phyloP scores from a whole-genome alignment of 2,329 filamentous ascomycete species.

The Endocalyx cinctus region DNA sequence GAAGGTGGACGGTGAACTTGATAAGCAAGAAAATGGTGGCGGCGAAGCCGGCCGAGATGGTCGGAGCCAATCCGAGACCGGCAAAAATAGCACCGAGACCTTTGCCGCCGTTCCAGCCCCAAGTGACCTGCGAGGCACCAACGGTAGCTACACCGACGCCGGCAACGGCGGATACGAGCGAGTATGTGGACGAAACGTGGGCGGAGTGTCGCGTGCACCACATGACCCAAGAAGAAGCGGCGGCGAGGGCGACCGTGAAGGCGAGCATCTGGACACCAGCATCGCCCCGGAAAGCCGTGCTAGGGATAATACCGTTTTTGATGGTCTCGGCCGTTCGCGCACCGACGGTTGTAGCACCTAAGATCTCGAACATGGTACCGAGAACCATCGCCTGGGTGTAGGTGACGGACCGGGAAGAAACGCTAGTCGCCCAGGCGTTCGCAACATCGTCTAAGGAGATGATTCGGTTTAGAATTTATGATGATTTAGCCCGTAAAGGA shows the following conservation, averaged over 20 bases:
- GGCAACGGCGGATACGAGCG: slow-evolving; percentile 63
- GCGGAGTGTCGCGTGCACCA: slow-evolving; percentile 72
- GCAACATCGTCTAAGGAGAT: slow-evolving; percentile 66
- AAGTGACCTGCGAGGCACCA: slow-evolving; percentile 57
- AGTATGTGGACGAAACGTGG: slow-evolving; percentile 70
- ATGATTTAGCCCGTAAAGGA: background rate
- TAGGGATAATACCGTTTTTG: slow-evolving; percentile 72
- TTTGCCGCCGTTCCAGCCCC: slow-evolving; percentile 66
- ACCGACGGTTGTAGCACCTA: slow-evolving; percentile 63
- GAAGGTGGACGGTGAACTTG: slow-evolving; percentile 66
- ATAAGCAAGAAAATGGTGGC: slow-evolving; percentile 68
- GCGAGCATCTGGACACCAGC: slow-evolving; percentile 65
- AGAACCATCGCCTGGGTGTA: slow-evolving; percentile 66
- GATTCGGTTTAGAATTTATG: slow-evolving; percentile 9
- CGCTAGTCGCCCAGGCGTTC: slow-evolving; percentile 77
- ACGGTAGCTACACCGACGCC: slow-evolving; percentile 66
- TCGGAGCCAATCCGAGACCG: slow-evolving; percentile 66
- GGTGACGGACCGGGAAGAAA: slow-evolving; percentile 72
- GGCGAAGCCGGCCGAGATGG: slow-evolving; percentile 60
- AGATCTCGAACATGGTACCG: slow-evolving; percentile 62
- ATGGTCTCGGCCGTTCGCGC: slow-evolving; percentile 70
- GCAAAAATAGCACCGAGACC: slow-evolving; percentile 70
- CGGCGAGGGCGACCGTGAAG: slow-evolving; percentile 60
- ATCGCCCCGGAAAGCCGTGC: slow-evolving; percentile 51
- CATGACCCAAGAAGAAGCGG: slow-evolving; percentile 70